Percentiles rank a stretch among this genome's conserved stretches.
These are phyloP conservation scores for Phytophthora rubi DNA, from an alignment of 352 stramenopile species.

Conservation along the genomic window DNA sequence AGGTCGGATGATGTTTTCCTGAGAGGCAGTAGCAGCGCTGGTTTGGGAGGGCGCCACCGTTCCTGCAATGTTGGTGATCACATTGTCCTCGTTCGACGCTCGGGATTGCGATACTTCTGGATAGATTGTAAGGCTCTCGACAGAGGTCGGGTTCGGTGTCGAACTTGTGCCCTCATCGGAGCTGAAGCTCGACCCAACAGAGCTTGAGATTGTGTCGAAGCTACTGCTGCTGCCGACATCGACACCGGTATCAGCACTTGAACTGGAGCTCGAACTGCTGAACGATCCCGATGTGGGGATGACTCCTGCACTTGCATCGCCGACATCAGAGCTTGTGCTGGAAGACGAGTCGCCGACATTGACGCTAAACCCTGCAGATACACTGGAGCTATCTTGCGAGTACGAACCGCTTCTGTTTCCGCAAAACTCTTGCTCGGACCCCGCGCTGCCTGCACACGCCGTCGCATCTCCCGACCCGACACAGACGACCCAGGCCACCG, in stretches of 20 bases:
- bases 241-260: constrained; percentile 2
- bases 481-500: constrained; percentile 38
- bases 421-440: constrained; percentile 25
- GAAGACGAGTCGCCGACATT: constrained; percentile 19
- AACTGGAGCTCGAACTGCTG: not conserved
- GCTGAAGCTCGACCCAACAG: not conserved
- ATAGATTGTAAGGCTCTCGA: constrained; percentile 1
- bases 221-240: constrained; percentile 12
- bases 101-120: constrained; percentile 8
- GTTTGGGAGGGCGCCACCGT: constrained; percentile 16
- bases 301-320: constrained; percentile 12
- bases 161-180: not conserved
- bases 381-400: constrained; percentile 14
- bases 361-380: constrained; percentile 1
- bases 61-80: constrained; percentile 9
- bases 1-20: constrained; percentile 24
- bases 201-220: constrained; percentile 4
- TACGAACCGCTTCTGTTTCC: not conserved
- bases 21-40: not conserved
- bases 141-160: constrained; percentile 2
- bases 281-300: not conserved
- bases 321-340: constrained; percentile 1
- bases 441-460: constrained; percentile 17
- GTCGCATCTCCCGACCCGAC: constrained; percentile 26
- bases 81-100: constrained; percentile 27